Evolutionary conservation across 2,329 filamentous ascomycete species (phyloP), one percentile per base, ranked within the genome.

Genomic region (Chrysosphaeria jannelii): DNA sequence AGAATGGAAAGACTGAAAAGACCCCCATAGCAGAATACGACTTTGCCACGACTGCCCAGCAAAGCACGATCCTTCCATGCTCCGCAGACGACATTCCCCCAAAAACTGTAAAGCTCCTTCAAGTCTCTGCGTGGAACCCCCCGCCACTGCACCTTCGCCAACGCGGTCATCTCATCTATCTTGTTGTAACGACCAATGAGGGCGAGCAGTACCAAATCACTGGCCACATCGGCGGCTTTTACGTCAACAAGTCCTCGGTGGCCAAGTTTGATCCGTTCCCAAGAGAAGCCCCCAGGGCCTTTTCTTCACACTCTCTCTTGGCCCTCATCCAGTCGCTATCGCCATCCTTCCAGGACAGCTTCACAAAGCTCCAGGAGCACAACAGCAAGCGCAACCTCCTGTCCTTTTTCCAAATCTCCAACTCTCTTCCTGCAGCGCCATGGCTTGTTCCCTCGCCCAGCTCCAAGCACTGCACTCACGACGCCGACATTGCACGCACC

Each of bases 191-290:
- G 10, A 93, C 79, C 27, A 81, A 76, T 35, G 85, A 97, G 46
- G 79, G 79, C 31, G 85, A 97, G 47, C 76, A 89, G 43, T 67
- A 71, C 44, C 78, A 91, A 43, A 70, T 97, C 38, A 97, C 88
- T 7, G 64, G 75, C 9, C 76, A 91, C 36, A 71, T 90, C 23
- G 79, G 78, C 9, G 85, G 85, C 11, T 97, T 97, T 53, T 97
- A 69, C 43, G 71, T 93, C 38, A 97, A 90, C 57, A 90, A 79
- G 45, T 91, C 74, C 14, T 85, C 76, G 25, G 91, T 85, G 46
- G 62, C 60, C 47, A 91, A 85, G 46, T 97, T 97, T 37, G 85
- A 93, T 42, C 85, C 85, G 7, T 67, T 64, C 34, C 79, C 79
- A 5, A 63, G 71, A 31, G 54, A 64, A 17, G 56, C 68, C 10